Percentiles rank a stretch among this genome's conserved stretches.
Conservation (phyloP, 805 yeast species). For the Starmerella etchellsii region DNA sequence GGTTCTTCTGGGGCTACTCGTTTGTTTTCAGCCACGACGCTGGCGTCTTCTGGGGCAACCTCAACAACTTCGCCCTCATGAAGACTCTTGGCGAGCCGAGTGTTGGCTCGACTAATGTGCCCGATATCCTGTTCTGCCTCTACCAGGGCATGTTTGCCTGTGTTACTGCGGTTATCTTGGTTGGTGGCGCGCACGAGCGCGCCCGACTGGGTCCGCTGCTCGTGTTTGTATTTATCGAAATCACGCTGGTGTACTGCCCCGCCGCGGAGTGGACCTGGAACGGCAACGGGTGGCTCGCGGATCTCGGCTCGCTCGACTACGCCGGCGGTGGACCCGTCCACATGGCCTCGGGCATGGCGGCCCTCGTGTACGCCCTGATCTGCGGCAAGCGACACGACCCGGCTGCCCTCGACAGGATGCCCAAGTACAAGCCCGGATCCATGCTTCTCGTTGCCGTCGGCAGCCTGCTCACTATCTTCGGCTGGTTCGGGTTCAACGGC, state of each 20-base stretch:
- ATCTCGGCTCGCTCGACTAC: slow-evolving; percentile 78
- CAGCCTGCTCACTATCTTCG: slow-evolving; percentile 91
- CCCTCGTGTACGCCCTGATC: slow-evolving; percentile 80
- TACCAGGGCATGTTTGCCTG: slow-evolving; percentile 97
- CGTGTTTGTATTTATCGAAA: slow-evolving; percentile 87
- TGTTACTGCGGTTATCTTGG: slow-evolving; percentile 83
- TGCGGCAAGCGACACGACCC: slow-evolving; percentile 85
- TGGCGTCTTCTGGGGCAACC: slow-evolving; percentile 64
- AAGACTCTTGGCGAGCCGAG: slow-evolving; percentile 73
- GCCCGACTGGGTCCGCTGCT: slow-evolving; percentile 94
- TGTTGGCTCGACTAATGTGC: slow-evolving; percentile 46
- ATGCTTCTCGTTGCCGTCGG: slow-evolving; percentile 85
- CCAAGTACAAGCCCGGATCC: slow-evolving; percentile 88
- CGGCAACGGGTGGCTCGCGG: slow-evolving; percentile 75
- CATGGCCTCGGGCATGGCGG: slow-evolving; percentile 87
- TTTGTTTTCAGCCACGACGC: slow-evolving; percentile 65
- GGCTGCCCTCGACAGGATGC: slow-evolving; percentile 47
- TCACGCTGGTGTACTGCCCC: slow-evolving; percentile 91
- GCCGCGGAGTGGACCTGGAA: slow-evolving; percentile 98
- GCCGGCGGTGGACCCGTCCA: slow-evolving; percentile 99
- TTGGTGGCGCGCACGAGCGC: slow-evolving; percentile 97
- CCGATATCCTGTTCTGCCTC: slow-evolving; percentile 78
- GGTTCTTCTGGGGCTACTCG: slow-evolving; percentile 98
- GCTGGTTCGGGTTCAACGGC: slow-evolving; percentile 99
- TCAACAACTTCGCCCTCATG: slow-evolving; percentile 68